Percentiles rank a stretch among this genome's conserved stretches.
These are phyloP conservation scores for Microdochium paspali DNA, from an alignment of 2,329 filamentous ascomycete species.

Conservation along the genomic window DNA sequence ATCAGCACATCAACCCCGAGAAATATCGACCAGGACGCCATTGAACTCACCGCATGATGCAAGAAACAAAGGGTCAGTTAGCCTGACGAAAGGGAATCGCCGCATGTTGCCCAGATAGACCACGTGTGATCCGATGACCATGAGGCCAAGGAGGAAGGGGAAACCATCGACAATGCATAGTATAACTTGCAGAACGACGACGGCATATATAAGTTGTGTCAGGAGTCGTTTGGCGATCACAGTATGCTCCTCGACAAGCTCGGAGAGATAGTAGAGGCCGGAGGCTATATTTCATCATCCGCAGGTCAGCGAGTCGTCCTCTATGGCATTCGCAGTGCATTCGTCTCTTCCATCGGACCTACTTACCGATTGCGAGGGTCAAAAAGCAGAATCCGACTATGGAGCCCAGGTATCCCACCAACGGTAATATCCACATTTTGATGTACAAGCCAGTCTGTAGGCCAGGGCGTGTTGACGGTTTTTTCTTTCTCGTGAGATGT, in stretches of 20 bases:
- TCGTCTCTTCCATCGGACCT: neutral
- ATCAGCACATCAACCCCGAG: conserved; percentile 9
- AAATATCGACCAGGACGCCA: neutral
- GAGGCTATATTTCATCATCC: conserved; percentile 49
- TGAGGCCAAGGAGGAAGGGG: conserved; percentile 60
- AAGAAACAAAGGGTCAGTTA: conserved; percentile 81
- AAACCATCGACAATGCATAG: conserved; percentile 80
- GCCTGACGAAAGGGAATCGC: conserved; percentile 66
- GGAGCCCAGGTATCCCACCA: conserved; percentile 83
- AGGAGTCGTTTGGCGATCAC: conserved; percentile 85
- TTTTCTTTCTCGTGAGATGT: too few species aligned
- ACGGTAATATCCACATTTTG: conserved; percentile 89
- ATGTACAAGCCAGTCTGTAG: too few species aligned
- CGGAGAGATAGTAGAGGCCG: conserved; percentile 96
- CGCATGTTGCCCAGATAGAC: conserved; percentile 84
- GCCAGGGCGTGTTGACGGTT: too few species aligned
- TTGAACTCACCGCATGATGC: conserved; percentile 61
- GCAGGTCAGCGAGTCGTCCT: neutral
- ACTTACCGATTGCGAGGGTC: conserved; percentile 79
- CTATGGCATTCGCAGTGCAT: neutral
- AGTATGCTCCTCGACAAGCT: conserved; percentile 96
- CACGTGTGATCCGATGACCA: conserved; percentile 73
- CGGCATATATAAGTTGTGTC: conserved; percentile 71
- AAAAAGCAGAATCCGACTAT: conserved; percentile 87
- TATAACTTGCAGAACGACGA: conserved; percentile 65